A percentile compares a stretch with the other conserved stretches of the same genome.
phyloP scores from a whole-genome alignment of 2,329 filamentous ascomycete genomes.

The Nectriaceae sp. region DNA sequence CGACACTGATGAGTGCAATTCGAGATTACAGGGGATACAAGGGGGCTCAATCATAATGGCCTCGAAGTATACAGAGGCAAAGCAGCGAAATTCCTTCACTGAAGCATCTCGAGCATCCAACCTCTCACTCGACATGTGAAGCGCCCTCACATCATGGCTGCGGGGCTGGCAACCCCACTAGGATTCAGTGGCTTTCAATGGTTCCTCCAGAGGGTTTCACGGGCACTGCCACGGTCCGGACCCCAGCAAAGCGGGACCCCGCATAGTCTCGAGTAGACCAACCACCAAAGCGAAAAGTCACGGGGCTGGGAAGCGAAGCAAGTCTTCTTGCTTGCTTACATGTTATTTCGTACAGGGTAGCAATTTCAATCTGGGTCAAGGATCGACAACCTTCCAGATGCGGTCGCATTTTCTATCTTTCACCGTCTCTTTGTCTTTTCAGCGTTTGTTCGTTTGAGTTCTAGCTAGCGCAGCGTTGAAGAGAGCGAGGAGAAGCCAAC shows the following conservation, averaged over 20 bases:
- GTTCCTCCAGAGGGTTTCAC: neutral
- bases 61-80: no score
- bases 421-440: neutral
- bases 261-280: neutral
- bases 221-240: neutral
- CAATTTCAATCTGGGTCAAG: neutral
- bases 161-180: no score
- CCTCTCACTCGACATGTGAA: no score
- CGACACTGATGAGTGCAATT: no score
- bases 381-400: constrained; percentile 3
- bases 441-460: neutral
- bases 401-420: neutral
- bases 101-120: no score
- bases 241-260: neutral
- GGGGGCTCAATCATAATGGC: no score
- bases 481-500: constrained; percentile 1
- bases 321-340: neutral
- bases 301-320: neutral
- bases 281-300: neutral
- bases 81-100: no score
- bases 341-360: neutral
- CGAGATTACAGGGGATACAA: no score
- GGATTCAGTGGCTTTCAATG: no score
- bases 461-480: neutral
- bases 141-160: no score